Evolutionary conservation across 1,284 basidiomycete genomes (phyloP), one percentile per base, ranked within the genome.

Genomic region (Lentinus polychrous): DNA sequence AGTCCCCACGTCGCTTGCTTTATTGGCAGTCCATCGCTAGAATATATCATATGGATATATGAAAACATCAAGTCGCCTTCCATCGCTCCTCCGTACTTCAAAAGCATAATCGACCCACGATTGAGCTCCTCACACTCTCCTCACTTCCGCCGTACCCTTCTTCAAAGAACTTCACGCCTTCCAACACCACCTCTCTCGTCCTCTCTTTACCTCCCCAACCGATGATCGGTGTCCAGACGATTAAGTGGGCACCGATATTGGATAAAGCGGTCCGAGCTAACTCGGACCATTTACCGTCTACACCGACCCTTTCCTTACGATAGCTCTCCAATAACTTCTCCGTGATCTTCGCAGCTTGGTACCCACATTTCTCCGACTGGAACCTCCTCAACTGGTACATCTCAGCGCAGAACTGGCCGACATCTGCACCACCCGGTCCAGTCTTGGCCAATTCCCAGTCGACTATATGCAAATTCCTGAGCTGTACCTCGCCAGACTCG

Each of bases 341-440:
- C 12, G 78, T 60, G 8, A 72, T 49, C 15, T 57, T 56, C 15
- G 62, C 57, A 4, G 67, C 65, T 1, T 66, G 57, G 14, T 65
- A 64, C 31, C 54, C 55, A 47, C 67, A 67, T 1, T 58, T 57
- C 3, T 70, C 67, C 17, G 39, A 5, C 49, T 71, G 53, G 61
- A 80, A 81, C 33, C 66, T 60, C 33, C 68, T 61, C 45, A 80
- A 55, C 14, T 69, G 62, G 56, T 73, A 64, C 51, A 83, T 57
- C 60, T 84, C 82, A 7, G 78, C 80, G 47, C 69, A 71, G 50
- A 82, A 73, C 55, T 84, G 80, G 1, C 78, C 81, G 2, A 83
- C 57, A 49, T 83, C 81, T 12, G 76, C 51, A 12, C 71, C 78
- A 5, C 69, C 65, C 27, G 76, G 45, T 11, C 81, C 79, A 0